Base-by-base conservation (phyloP, 2,329 filamentous ascomycete genomes). In the Tricladium varicosporioides region DNA sequence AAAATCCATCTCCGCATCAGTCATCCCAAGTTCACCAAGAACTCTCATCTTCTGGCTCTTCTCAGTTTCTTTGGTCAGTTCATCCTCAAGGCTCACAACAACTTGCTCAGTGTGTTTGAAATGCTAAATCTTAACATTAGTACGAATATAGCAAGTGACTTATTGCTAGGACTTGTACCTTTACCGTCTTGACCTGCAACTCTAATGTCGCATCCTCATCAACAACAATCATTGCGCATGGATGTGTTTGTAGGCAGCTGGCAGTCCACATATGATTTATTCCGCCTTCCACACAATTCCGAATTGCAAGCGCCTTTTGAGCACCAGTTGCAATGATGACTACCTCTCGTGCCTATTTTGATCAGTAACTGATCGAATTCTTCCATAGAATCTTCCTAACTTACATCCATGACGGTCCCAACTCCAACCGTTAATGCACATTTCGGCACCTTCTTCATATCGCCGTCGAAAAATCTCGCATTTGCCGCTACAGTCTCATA, bases 231-330 rank as follows among this genome's bases (percentile, higher is more conserved):
- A 92, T 83, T 53, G 88, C 85, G 66, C 91, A 86, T 2, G 83
- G 85, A 71, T 92, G 89, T 62, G 91, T 76, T 70, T 93, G 89
- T 45, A 93, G 78, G 57, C 84, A 85, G 11, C 88, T 92, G 11
- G 92, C 79, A 1, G 89, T 91, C 88, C 89, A 93, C 87, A 91
- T 92, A 75, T 92, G 89, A 71, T 90, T 92, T 62, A 92, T 81
- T 40, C 86, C 87, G 58, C 86, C 85, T 72, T 93, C 89, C 60
- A 93, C 81, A 63, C 87, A 90, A 65, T 44, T 52, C 22, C 44
- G 15, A 8, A 52, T 11, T 14, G 50, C 50, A 7, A 44, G 27
- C 11, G 50, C 14, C 15, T 52, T 52, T 13, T 18, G 15, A 2
- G 36, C 50, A 2, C 50, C 50, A 31, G 50, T 52, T 7, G 50